phyloP scores from a whole-genome alignment of 2,329 filamentous ascomycete genomes.

The Fusarium sublunatum region DNA sequence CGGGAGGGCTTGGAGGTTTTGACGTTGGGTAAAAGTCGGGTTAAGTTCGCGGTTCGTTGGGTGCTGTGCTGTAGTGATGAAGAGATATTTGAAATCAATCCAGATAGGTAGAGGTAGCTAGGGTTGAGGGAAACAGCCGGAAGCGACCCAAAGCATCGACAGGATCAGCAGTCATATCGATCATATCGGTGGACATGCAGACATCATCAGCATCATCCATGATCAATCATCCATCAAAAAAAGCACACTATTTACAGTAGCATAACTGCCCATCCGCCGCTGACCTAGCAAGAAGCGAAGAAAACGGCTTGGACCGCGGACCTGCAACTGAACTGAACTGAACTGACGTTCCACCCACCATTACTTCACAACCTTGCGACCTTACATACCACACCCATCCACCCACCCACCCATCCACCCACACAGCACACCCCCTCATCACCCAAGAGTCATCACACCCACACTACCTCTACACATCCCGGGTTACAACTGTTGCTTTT shows the following conservation, averaged over 20 bases:
- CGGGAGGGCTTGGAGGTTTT: constrained; percentile 25
- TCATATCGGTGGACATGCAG: constrained; percentile 16
- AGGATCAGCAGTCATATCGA: constrained; percentile 34
- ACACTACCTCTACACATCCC: constrained; percentile 25
- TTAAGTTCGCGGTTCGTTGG: constrained; percentile 16
- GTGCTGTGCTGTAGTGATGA: background rate
- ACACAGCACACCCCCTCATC: constrained; percentile 8
- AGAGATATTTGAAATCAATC: constrained; percentile 35
- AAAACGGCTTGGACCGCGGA: constrained; percentile 33
- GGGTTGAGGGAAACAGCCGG: constrained; percentile 18
- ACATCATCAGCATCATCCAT: constrained; percentile 38
- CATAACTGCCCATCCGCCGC: constrained; percentile 22
- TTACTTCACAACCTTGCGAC: constrained; percentile 22
- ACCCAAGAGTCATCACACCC: constrained; percentile 15
- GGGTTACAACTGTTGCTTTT: constrained; percentile 33
- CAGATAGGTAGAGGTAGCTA: too few relatives aligned
- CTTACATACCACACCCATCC: constrained; percentile 17
- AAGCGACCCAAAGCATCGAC: constrained; percentile 28
- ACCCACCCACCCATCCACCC: background rate
- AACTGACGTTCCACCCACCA: constrained; percentile 17
- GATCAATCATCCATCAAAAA: constrained; percentile 33
- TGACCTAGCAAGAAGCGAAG: constrained; percentile 31
- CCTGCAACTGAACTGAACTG: background rate
- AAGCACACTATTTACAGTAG: constrained; percentile 25
- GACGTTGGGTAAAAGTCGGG: constrained; percentile 22